Conservation (phyloP, 2,329 filamentous ascomycete species). For the Teratosphaeria nubilosa region DNA sequence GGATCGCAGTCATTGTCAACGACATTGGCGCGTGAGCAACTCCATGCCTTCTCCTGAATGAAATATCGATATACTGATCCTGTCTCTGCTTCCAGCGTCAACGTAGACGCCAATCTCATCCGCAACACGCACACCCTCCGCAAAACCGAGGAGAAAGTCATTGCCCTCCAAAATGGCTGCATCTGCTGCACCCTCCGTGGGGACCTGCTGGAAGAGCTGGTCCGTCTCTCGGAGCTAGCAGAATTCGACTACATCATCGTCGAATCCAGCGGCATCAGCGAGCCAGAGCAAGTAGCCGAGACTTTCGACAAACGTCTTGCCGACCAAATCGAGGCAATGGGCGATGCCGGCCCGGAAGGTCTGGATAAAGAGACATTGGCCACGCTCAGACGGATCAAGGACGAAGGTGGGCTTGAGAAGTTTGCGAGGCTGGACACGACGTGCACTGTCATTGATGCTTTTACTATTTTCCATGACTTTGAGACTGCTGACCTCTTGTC, state of each 20-base stretch:
- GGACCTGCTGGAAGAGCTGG: constrained; percentile 60
- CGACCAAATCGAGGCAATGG: constrained; percentile 23
- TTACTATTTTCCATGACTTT: constrained; percentile 63
- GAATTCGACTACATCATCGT: constrained; percentile 63
- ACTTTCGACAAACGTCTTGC: constrained; percentile 53
- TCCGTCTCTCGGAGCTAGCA: constrained; percentile 50
- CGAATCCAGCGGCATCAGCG: constrained; percentile 62
- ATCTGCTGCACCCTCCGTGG: constrained; percentile 68
- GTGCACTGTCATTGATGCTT: constrained; percentile 63
- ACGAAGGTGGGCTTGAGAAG: constrained; percentile 54
- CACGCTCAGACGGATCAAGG: constrained; percentile 19
- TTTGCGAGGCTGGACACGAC: constrained; percentile 60
- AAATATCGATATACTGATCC: not conserved
- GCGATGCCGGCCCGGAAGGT: constrained; percentile 15
- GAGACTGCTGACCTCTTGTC: constrained; percentile 59
- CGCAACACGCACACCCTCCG: constrained; percentile 20
- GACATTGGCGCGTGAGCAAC: not conserved
- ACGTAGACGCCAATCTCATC: constrained; percentile 24
- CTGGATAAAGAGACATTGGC: constrained; percentile 14
- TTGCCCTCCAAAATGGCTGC: constrained; percentile 42
- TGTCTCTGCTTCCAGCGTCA: constrained; percentile 12
- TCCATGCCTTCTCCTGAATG: not conserved
- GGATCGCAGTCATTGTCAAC: not conserved
- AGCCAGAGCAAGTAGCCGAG: constrained; percentile 64
- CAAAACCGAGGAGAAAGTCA: constrained; percentile 25